Conservation (phyloP, 306 rosid genomes). For the Trifolium repens region DNA sequence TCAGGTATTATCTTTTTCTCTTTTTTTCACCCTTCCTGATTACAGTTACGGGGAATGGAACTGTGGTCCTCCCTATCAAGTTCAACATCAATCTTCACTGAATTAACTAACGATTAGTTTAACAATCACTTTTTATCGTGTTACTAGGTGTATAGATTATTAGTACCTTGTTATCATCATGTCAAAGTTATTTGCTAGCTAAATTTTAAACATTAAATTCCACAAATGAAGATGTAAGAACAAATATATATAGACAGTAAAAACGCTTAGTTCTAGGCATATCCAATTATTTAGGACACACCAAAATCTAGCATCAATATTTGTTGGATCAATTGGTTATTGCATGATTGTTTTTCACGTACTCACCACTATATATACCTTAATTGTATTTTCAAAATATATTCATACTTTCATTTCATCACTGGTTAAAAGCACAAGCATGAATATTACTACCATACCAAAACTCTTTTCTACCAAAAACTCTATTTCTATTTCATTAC, state of each 20-base stretch:
- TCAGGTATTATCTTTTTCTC: too few relatives aligned
- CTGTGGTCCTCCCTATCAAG: too few relatives aligned
- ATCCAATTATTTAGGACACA: not conserved
- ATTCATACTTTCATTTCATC: conserved; percentile 12
- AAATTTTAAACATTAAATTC: not conserved
- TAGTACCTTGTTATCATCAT: conserved; percentile 7
- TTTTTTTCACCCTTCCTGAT: too few relatives aligned
- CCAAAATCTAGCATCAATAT: not conserved
- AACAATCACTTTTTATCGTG: not conserved
- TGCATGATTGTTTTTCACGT: conserved; percentile 14
- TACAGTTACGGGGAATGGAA: too few relatives aligned
- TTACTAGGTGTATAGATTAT: not conserved
- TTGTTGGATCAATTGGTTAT: not conserved
- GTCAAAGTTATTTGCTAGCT: not conserved
- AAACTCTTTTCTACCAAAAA: conserved; percentile 12
- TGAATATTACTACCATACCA: not conserved
- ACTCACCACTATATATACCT: not conserved
- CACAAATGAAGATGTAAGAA: not conserved
- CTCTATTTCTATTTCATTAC: not conserved
- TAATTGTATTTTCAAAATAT: not conserved
- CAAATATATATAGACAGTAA: conserved; percentile 1
- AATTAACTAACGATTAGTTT: too few relatives aligned
- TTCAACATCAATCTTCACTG: too few relatives aligned
- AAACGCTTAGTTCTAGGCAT: conserved; percentile 2
- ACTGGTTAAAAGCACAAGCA: not conserved